Conservation (phyloP, 805 yeast species). For the Metschnikowia amazonensis region DNA sequence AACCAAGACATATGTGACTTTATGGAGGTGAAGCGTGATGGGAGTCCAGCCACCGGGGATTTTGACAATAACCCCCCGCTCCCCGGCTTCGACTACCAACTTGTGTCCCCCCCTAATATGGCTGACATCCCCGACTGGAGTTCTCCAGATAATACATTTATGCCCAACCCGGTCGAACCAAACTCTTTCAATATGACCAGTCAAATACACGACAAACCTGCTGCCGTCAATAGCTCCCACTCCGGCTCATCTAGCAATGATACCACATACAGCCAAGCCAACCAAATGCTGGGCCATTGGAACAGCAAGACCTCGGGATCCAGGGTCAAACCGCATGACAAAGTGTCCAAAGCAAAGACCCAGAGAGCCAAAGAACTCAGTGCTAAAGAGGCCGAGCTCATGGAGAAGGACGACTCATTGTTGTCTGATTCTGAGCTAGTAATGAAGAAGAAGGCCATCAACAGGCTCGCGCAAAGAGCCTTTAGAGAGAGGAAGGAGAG, state of each 20-base stretch:
- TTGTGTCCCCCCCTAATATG: slow-evolving; percentile 5
- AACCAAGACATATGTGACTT: background rate
- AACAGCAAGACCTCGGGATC: background rate
- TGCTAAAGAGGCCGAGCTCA: slow-evolving; percentile 35
- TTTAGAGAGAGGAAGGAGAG: slow-evolving; percentile 79
- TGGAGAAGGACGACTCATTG: slow-evolving; percentile 36
- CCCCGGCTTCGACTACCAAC: slow-evolving; percentile 3
- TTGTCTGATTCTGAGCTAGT: slow-evolving; percentile 42
- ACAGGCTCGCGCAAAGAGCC: slow-evolving; percentile 85
- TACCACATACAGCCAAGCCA: background rate
- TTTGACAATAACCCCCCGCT: background rate
- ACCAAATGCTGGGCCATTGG: background rate
- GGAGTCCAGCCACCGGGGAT: background rate
- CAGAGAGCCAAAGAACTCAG: slow-evolving; percentile 14
- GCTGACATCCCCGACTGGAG: slow-evolving; percentile 5
- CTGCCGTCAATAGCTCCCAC: background rate
- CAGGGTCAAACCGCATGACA: background rate
- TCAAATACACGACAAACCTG: background rate
- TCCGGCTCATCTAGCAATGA: background rate
- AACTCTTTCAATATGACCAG: background rate
- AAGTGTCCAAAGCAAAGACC: slow-evolving; percentile 1
- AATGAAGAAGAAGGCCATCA: slow-evolving; percentile 67
- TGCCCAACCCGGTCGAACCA: background rate
- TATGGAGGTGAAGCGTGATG: background rate
- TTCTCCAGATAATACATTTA: background rate